Base-by-base conservation (phyloP, 352 stramenopile genomes). In the Phytophthora podocarpi region DNA sequence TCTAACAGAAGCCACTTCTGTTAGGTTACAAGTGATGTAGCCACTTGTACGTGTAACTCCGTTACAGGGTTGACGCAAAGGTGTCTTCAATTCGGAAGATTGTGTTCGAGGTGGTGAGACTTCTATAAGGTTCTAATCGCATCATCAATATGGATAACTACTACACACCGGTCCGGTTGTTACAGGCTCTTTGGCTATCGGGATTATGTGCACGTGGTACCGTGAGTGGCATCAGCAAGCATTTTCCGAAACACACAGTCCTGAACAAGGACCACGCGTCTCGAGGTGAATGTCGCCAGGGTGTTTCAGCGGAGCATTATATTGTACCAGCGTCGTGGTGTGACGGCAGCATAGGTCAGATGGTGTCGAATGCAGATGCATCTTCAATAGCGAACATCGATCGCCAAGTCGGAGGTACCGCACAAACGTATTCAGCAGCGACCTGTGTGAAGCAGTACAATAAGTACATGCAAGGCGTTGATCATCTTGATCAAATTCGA, bases 61-160 rank as follows among this genome's bases (percentile, higher is more conserved):
- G n/a, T n/a, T n/a, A n/a, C n/a, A n/a, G n/a, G n/a, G n/a, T n/a
- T n/a, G 43, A 55, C 23, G 23, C 42, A 15, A 12, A 39, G 15
- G 27, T 59, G 11, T 48, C 49, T 3, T 30, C 34, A 8, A 48
- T 64, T n/a, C 42, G 70, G 18, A 51, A 66, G 32, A 18, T 59
- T 36, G 69, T 78, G 12, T 37, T 74, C 5, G 59, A 74, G 35
- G 49, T 78, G 2, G 41, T 34, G 23, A 43, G 31, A 30, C 56
- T 55, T 5, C 55, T 72, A 20, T 53, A 68, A 47, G 16, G 37
- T 12, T 60, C 60, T 0, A 64, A 64, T 16, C 51, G 60, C 0
- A 52, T 78, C n/a, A 21, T 78, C 20, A 72, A 70, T 24, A 65
- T 39, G 9, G 70, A 75, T 49, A 72, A 75, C 45, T 75, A 64